Percentiles rank a stretch among this genome's conserved stretches.
Conservation (phyloP, 2,329 filamentous ascomycete species). For the Sclerotinia subarctica region DNA sequence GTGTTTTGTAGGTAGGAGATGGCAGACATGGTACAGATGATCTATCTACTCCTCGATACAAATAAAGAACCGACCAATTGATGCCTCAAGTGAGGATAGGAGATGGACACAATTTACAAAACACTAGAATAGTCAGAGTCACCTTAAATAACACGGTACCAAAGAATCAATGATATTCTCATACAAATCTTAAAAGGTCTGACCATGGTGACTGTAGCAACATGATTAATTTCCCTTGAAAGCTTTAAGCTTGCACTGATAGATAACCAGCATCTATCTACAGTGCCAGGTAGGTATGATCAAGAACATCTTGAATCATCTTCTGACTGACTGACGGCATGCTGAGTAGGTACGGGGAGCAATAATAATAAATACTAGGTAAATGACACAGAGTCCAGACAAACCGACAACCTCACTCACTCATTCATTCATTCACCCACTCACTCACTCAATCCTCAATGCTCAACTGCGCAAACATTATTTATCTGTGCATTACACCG, state of each 20-base stretch:
- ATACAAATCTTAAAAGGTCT: neutral
- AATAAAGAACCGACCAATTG: neutral
- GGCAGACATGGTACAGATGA: neutral
- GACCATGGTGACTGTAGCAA: neutral
- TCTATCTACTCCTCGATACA: too few species aligned
- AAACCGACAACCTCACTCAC: too few species aligned
- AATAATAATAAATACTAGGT: neutral
- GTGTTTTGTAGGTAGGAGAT: neutral
- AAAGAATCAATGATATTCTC: neutral
- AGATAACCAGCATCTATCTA: neutral
- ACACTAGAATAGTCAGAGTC: neutral
- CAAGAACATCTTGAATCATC: neutral
- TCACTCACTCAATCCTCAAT: too few species aligned
- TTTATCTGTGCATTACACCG: neutral
- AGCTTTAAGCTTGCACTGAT: neutral
- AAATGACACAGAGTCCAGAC: too few species aligned
- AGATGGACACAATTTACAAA: neutral
- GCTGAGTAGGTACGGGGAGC: neutral
- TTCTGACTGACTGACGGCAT: neutral
- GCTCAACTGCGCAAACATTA: neutral
- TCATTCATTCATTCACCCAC: too few species aligned
- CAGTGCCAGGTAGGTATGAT: neutral
- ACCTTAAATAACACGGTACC: neutral
- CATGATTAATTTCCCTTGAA: neutral
- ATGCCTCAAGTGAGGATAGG: neutral